Base-by-base conservation (phyloP, 805 yeast species). In the Metschnikowia vanudenii region DNA sequence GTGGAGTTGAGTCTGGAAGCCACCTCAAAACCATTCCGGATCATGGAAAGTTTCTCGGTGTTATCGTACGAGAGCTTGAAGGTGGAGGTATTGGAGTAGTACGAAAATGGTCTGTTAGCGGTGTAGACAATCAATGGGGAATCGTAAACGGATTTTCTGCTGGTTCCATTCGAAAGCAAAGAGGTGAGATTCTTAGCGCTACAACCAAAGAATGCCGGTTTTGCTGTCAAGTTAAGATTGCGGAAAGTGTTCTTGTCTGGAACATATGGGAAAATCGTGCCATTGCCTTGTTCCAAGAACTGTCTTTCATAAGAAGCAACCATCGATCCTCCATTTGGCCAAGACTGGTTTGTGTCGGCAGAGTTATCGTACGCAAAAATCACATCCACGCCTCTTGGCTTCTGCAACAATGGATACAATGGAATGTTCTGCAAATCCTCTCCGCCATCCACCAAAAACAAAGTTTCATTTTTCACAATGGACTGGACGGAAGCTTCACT, bases 1-100 rank as follows among this genome's bases (percentile, higher is more conserved):
- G 94, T 83, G 24, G 80, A 67, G 59, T 86, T 87, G 43, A 73
- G 70, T 19, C 63, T 46, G 9, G 58, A 47, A 3, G 63, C 58
- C 5, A 46, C 53, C 43, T 61, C 65, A 43, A 50, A 61, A 12
- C 65, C 65, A 44, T 61, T 61, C 33, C 50, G 43, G 44, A 61
- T 58, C 58, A 61, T 54, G 9, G 54, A 55, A 3, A 37, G 35
- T 49, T 54, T 57, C 28, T 57, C 62, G n/a, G 35, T 22, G 17
- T 60, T 56, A 6, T 40, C 43, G 51, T 59, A 60, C 11, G 45
- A 44, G 50, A 61, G 40, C 43, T 53, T 38, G 52, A 56, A 59
- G 1, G 64, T 60, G 9, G 60, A 54, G 5, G 59, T 56, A 48
- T 63, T 63, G 47, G 67, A 58, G 46, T 44, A 60, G 53, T 52